These are phyloP conservation scores for Epichloe glyceriae DNA, from an alignment of 2,329 filamentous ascomycete genomes.

Conservation along the genomic window DNA sequence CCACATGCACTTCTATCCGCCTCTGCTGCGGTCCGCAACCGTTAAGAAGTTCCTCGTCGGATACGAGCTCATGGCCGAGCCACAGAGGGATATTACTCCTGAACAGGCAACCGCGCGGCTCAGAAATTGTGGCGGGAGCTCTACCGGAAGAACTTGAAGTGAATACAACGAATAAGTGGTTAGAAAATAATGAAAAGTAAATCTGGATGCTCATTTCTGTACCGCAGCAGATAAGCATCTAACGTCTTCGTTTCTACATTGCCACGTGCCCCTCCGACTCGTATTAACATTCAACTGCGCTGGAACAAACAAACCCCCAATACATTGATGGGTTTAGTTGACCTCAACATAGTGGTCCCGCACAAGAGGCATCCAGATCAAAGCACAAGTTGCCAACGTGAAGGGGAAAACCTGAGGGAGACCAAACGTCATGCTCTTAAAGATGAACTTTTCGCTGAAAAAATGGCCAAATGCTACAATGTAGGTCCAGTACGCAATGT, in stretches of 20 bases:
- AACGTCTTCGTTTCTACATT: neutral
- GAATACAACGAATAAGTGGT: neutral
- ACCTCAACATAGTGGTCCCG: constrained; percentile 53
- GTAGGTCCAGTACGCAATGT: constrained; percentile 73
- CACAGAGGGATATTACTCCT: constrained; percentile 95
- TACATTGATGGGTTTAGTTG: constrained; percentile 11
- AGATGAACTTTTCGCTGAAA: constrained; percentile 66
- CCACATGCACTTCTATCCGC: constrained; percentile 97
- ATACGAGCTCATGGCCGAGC: constrained; percentile 92
- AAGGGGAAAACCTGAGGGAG: constrained; percentile 44
- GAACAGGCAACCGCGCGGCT: constrained; percentile 81
- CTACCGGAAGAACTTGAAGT: constrained; percentile 52
- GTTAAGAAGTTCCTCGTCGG: constrained; percentile 95
- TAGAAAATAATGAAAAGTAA: neutral
- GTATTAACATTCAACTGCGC: too few species aligned
- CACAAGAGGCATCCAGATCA: constrained; percentile 53
- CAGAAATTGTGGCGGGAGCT: constrained; percentile 67
- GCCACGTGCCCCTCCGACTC: neutral
- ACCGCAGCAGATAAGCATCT: neutral
- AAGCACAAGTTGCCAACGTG: constrained; percentile 33
- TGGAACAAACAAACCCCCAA: neutral
- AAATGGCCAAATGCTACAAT: constrained; percentile 68
- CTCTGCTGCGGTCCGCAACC: constrained; percentile 79
- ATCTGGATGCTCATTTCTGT: neutral
- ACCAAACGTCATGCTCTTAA: constrained; percentile 57